These are phyloP conservation scores for Aureobasidium sp. DNA, from an alignment of 2,329 filamentous ascomycete genomes.

Conservation along the genomic window DNA sequence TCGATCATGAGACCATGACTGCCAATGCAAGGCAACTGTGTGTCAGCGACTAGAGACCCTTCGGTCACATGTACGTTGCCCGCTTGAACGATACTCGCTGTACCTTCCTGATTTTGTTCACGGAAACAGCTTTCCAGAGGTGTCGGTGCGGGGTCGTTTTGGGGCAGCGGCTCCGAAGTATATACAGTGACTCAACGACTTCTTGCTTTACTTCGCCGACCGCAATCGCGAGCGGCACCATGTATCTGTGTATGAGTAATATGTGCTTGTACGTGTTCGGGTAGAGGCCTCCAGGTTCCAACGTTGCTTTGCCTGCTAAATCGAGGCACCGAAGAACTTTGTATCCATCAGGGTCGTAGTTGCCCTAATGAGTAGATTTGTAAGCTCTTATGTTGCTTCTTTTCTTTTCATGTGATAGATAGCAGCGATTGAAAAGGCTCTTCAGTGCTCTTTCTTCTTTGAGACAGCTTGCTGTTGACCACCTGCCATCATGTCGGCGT, in stretches of 20 bases:
- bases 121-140: not conserved
- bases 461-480: not conserved
- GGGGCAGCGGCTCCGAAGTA: not conserved
- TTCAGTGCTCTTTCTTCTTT: not conserved
- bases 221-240: no score
- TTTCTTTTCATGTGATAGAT: not conserved
- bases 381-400: not conserved
- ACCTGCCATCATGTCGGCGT: not conserved
- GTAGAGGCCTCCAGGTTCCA: not conserved
- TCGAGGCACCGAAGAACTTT: not conserved
- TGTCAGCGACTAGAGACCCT: not conserved
- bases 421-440: not conserved
- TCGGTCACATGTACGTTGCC: not conserved
- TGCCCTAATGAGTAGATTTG: not conserved
- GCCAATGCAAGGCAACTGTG: not conserved
- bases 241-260: not conserved
- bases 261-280: not conserved
- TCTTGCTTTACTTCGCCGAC: not conserved
- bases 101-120: not conserved
- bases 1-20: no score
- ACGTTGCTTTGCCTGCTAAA: no score
- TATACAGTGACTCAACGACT: not conserved
- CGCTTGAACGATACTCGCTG: not conserved
- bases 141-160: not conserved
- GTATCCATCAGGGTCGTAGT: not conserved